These are phyloP conservation scores for Talaromyces sp. DNA, from an alignment of 2,329 filamentous ascomycete genomes.

Conservation along the genomic window DNA sequence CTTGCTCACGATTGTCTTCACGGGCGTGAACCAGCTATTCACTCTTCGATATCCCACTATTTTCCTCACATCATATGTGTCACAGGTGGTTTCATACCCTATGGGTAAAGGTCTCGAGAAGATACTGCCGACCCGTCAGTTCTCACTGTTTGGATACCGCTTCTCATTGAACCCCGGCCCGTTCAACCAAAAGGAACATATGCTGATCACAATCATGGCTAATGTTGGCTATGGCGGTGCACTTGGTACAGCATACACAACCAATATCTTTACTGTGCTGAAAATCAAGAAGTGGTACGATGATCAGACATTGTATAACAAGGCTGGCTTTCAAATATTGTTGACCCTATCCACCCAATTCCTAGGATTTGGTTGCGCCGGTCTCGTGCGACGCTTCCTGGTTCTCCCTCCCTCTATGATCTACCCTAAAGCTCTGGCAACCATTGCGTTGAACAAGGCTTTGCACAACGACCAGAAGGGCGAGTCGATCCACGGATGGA, in stretches of 20 bases:
- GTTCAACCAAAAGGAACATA: constrained; percentile 53
- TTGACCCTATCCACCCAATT: constrained; percentile 42
- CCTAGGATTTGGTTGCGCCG: constrained; percentile 44
- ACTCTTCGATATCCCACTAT: constrained; percentile 49
- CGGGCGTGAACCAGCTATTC: constrained; percentile 53
- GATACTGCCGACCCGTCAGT: constrained; percentile 40
- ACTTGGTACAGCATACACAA: constrained; percentile 10
- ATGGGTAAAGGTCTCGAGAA: constrained; percentile 45
- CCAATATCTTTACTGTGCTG: constrained; percentile 11
- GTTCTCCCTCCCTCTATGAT: constrained; percentile 41
- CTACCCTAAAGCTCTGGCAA: constrained; percentile 12
- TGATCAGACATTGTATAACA: constrained; percentile 4
- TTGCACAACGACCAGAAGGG: constrained; percentile 9
- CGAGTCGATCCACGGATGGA: constrained; percentile 8
- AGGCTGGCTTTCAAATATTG: constrained; percentile 40
- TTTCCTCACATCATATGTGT: constrained; percentile 48
- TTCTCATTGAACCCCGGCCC: constrained; percentile 45
- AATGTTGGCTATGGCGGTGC: constrained; percentile 47
- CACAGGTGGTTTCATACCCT: constrained; percentile 48
- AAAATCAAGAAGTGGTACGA: constrained; percentile 14
- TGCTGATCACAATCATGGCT: constrained; percentile 51
- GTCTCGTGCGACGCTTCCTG: constrained; percentile 37
- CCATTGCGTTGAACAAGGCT: constrained; percentile 12
- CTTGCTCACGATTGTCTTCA: constrained; percentile 28
- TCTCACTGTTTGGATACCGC: constrained; percentile 18